Evolutionary conservation across 768 basidiomycete species (phyloP).

Genomic region (Leccinum barrowsii): DNA sequence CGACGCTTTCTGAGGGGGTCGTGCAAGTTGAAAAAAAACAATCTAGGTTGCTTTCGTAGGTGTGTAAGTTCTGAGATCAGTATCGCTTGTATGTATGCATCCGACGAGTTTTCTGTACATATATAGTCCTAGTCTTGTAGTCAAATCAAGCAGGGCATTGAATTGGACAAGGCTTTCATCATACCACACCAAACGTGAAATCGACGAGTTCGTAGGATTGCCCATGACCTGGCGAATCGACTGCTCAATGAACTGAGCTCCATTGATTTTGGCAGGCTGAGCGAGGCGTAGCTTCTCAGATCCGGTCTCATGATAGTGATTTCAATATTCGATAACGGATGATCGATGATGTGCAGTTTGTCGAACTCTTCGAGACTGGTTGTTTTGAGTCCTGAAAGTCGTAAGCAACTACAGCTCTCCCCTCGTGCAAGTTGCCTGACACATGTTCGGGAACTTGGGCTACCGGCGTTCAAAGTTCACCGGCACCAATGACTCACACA

Average conservation of each 20-base stretch:
- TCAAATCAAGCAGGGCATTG: not conserved
- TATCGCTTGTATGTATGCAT: not conserved
- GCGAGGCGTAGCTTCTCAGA: not conserved
- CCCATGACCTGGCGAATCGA: not conserved
- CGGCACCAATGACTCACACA: not conserved
- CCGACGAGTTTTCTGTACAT: not conserved
- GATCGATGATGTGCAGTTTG: not conserved
- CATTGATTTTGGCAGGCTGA: not conserved
- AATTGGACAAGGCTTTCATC: not conserved
- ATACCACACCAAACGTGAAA: not conserved
- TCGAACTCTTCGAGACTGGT: not conserved
- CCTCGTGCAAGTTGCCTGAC: not conserved
- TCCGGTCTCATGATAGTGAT: not conserved
- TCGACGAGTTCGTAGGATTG: not conserved
- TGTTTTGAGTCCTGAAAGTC: not conserved
- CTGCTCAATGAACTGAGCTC: not conserved
- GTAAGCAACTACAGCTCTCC: not conserved
- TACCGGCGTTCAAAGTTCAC: not conserved
- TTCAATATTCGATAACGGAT: not conserved
- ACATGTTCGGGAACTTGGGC: too few relatives aligned
- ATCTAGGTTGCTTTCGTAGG: not conserved
- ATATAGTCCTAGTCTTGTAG: not conserved
- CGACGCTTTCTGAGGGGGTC: not conserved
- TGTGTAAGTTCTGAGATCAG: not conserved
- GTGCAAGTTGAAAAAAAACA: not conserved